Evolutionary conservation across 169 alveolate genomes (phyloP), one percentile per base, ranked within the genome.

Genomic region (Cryptosporidium tyzzeri): DNA sequence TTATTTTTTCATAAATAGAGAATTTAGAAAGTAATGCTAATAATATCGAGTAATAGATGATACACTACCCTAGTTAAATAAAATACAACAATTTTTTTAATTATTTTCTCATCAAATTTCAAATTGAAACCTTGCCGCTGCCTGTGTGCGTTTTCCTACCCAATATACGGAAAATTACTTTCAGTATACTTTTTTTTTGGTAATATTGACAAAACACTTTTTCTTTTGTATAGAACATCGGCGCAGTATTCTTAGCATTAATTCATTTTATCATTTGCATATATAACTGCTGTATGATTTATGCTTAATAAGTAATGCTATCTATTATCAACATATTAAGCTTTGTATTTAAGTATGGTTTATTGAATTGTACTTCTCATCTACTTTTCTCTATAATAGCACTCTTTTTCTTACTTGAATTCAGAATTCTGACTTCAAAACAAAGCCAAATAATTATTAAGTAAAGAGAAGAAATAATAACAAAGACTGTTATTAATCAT

Each of bases 1-100:
- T n/a, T 55, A 55, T n/a, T 26, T 55, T 55, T 55, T 21, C n/a
- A 61, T 21, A 71, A 71, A 71, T 71, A 71, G 85, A 71, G 85
- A 71, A 71, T 51, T 71, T 71, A 69, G 80, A 69, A 44, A 69
- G 31, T 23, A 41, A 69, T 41, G 51, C 62, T 50, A 41, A 41
- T 69, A 69, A 69, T 69, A 69, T 69, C 41, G 67, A 55, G 67
- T 55, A 55, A 55, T 55, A 55, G 67, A 55, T 55, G 67, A 9
- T 55, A 55, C 35, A 55, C 67, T 55, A 55, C 29, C 55, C 26
- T 26, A 55, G 1, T 55, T 55, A 55, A 55, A 55, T 55, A n/a
- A 55, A 16, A 23, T 55, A 26, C 67, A 55, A 37, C 67, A 55
- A 55, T 55, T 5, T 23, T 55, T 5, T n/a, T 55, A n/a, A 6